Percentiles rank a stretch among this genome's conserved stretches.
Evolutionary conservation across 768 basidiomycete species (phyloP).

Genomic region (Pseudohyphozyma bogoriensis): DNA sequence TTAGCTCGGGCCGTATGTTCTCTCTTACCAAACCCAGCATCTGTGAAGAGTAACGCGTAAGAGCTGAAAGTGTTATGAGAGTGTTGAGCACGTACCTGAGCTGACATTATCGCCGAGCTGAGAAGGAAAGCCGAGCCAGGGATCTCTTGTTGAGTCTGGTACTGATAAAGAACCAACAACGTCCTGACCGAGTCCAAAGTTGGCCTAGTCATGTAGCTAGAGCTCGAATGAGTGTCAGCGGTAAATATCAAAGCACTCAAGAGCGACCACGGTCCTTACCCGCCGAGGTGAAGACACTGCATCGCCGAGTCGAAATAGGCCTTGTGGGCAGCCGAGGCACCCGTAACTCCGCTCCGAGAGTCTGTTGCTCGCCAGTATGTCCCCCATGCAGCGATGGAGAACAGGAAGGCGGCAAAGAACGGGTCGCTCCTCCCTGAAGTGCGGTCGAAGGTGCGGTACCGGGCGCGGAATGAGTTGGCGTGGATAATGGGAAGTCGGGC

Average conservation of each 20-base stretch:
- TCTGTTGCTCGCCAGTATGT: slow-evolving; percentile 13
- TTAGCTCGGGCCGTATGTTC: no score
- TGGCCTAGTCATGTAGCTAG: slow-evolving; percentile 11
- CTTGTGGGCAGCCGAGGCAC: slow-evolving; percentile 2
- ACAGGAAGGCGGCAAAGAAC: slow-evolving; percentile 15
- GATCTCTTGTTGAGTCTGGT: slow-evolving; percentile 1
- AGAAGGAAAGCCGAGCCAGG: neutral
- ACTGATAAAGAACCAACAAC: slow-evolving; percentile 17
- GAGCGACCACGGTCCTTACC: slow-evolving; percentile 12
- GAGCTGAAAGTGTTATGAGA: neutral
- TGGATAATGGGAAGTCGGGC: slow-evolving; percentile 24
- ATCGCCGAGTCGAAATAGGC: slow-evolving; percentile 12
- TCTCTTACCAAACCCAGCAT: slow-evolving; percentile 6
- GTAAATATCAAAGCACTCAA: neutral
- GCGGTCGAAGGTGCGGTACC: neutral
- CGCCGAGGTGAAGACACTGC: slow-evolving; percentile 13
- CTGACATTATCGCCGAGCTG: slow-evolving; percentile 5
- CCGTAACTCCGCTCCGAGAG: neutral
- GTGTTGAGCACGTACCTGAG: neutral
- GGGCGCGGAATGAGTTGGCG: slow-evolving; percentile 14
- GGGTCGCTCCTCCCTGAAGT: slow-evolving; percentile 5
- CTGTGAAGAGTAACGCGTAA: neutral
- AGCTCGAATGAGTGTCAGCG: neutral
- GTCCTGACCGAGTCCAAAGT: slow-evolving; percentile 21
- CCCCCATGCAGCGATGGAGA: slow-evolving; percentile 13